Evolutionary conservation across 352 stramenopile genomes (phyloP), one percentile per base, ranked within the genome.

Genomic region (Blastocystis sp.): DNA sequence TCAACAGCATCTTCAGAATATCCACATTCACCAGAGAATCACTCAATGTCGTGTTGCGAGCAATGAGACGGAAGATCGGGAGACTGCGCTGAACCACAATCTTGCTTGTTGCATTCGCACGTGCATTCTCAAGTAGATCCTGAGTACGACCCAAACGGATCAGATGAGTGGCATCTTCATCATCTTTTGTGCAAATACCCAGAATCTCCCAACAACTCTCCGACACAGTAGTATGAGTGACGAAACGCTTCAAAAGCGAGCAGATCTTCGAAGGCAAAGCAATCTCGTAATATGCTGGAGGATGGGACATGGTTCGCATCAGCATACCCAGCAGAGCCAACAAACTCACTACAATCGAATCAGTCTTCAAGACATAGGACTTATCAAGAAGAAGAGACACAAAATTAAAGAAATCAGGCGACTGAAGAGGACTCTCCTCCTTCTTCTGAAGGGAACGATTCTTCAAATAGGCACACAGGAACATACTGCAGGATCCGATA

Each of bases 1-100:
- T 84, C 73, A 84, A 51, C 42, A 84, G 73, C 53, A 60, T 84
- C 42, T 64, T 53, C 73, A 84, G 48, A 84, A 84, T 84, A 27
- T 84, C 73, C 73, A 84, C 53, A 37, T 84, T 84, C 73, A 54
- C 30, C 35, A 84, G 51, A 5, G n/a, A 44, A 19, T 84, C 73
- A n/a, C 42, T 68, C 48, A 84, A 37, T 22, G n/a, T 68, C 15
- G n/a, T 64, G 3, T 84, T 84, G 6, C 73, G 13, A n/a, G 73
- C 73, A 42, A 84, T 84, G 19, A 58, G 73, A 35, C 53, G 33
- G 56, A 84, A 66, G 51, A 84, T 66, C 15, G 73, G 73, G 17
- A 84, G 73, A 27, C 42, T 60, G 17, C 73, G 56, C 53, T 68
- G 51, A n/a, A 84, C 33, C 73, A 84, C 73, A 17, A 66, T 48